Conservation (phyloP, 768 basidiomycete species). For the Boletus coccyginus region DNA sequence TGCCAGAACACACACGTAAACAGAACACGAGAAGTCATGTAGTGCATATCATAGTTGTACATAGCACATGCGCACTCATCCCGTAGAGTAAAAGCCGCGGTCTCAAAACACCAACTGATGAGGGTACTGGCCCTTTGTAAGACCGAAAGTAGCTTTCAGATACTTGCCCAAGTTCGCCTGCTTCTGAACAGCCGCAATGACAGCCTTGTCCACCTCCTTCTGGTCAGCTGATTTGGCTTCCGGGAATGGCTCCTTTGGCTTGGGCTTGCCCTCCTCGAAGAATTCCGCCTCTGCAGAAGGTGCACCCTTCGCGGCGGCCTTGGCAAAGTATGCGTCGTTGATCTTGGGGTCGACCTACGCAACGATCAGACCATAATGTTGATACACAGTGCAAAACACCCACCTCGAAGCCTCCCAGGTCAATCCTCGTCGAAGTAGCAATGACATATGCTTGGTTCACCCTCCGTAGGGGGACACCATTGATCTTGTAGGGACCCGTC, state of each 20-base stretch:
- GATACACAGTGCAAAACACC: constrained; percentile 23
- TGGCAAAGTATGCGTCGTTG: constrained; percentile 93
- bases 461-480: constrained; percentile 96
- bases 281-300: constrained; percentile 94
- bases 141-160: constrained; percentile 87
- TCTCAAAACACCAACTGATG: constrained; percentile 89
- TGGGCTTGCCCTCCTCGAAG: constrained; percentile 91
- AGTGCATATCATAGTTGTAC: constrained; percentile 28
- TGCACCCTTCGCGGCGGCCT: constrained; percentile 65
- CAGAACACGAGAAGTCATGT: constrained; percentile 14
- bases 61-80: constrained; percentile 11
- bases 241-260: constrained; percentile 82
- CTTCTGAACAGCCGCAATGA: constrained; percentile 86
- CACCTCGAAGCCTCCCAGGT: constrained; percentile 73
- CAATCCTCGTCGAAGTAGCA: constrained; percentile 93
- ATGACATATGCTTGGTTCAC: constrained; percentile 99
- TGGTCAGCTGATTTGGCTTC: constrained; percentile 88
- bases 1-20: constrained; percentile 8
- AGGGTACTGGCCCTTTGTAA: constrained; percentile 96
- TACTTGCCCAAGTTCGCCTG: constrained; percentile 90
- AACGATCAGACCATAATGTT: constrained; percentile 1
- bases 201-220: constrained; percentile 77
- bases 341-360: constrained; percentile 80
- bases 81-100: constrained; percentile 10
- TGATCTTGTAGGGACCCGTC: constrained; percentile 96